Evolutionary conservation across 1,284 basidiomycete species (phyloP), one percentile per base, ranked within the genome.

Genomic region (Serendipita sp.): DNA sequence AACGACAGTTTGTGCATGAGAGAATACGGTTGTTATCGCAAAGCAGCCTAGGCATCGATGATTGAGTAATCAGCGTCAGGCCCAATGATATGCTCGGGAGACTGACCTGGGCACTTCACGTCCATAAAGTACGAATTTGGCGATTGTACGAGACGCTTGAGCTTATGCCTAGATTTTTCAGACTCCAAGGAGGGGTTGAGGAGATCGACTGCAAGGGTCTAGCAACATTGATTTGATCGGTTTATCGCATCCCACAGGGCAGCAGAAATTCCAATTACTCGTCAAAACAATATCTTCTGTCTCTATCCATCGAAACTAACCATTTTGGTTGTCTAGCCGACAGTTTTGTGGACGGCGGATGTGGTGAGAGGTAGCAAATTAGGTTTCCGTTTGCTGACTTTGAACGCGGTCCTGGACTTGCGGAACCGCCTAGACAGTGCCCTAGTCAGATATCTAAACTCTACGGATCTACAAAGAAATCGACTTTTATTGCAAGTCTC

Each of bases 111-210:
- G 81, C 95, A 99, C 80, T 99, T 99, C 72, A 99, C 94, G 75
- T 99, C 96, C 96, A 99, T 99, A 81, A 98, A 99, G 81, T 94
- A 98, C 55, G 93, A 96, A 80, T 96, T 93, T 68, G 93, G 93
- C 67, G 86, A 89, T 79, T 97, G 96, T 71, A 99, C 96, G 72
- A 99, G 86, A 75, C 94, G 88, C 86, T 99, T 99, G 78, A 98
- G 91, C 84, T 99, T 99, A 87, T 97, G 91, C 76, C 86, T 90
- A 78, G 81, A 86, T 77, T 80, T 87, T 79, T 94, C 88, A 70
- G 85, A 78, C 75, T 93, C 91, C 71, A 83, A 77, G 67, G 91
- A 89, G 70, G 93, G 95, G 87, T 99, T 92, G 75, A 99, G 87
- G 75, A 99, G 89, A 79, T 99, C 96, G 76, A 98, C 77, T 75